Evolutionary conservation across 768 basidiomycete species (phyloP).

Genomic region (Coprinopsis marcescibilis): DNA sequence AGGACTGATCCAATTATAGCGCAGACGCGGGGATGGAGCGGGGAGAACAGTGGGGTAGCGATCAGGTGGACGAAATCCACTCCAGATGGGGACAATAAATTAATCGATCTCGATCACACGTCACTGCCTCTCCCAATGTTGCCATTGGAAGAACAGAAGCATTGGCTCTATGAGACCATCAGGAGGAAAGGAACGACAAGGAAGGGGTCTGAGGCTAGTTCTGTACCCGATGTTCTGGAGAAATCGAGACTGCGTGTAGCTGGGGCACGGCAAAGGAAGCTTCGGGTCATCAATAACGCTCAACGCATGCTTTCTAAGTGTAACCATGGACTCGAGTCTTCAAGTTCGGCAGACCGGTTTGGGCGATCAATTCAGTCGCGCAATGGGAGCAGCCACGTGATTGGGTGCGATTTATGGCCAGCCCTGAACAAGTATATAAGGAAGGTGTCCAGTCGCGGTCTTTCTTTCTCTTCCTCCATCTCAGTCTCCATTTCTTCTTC

Average conservation of each 20-base stretch:
- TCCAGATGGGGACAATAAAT: slow-evolving; percentile 1
- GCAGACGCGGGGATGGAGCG: not conserved
- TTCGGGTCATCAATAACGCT: not conserved
- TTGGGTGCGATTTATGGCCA: not conserved
- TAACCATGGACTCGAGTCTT: no score
- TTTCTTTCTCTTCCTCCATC: slow-evolving; percentile 12
- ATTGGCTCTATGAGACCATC: not conserved
- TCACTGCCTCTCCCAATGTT: not conserved
- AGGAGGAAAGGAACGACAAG: no score
- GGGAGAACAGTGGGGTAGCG: not conserved
- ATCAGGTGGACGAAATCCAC: not conserved
- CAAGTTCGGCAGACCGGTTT: no score
- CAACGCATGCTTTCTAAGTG: no score
- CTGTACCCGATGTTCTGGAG: not conserved
- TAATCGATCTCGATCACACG: not conserved
- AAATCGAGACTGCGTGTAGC: not conserved
- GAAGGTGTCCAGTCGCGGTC: not conserved
- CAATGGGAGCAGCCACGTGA: slow-evolving; percentile 8
- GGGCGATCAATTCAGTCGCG: not conserved
- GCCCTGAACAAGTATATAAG: slow-evolving; percentile 10
- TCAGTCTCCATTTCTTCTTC: slow-evolving; percentile 16
- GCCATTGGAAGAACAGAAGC: not conserved
- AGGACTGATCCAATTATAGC: not conserved
- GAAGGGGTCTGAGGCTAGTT: no score
- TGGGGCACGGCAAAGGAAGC: not conserved